Percentiles rank a stretch among this genome's conserved stretches.
Conservation (phyloP, 2,329 filamentous ascomycete species). For the Xylaria multiplex region DNA sequence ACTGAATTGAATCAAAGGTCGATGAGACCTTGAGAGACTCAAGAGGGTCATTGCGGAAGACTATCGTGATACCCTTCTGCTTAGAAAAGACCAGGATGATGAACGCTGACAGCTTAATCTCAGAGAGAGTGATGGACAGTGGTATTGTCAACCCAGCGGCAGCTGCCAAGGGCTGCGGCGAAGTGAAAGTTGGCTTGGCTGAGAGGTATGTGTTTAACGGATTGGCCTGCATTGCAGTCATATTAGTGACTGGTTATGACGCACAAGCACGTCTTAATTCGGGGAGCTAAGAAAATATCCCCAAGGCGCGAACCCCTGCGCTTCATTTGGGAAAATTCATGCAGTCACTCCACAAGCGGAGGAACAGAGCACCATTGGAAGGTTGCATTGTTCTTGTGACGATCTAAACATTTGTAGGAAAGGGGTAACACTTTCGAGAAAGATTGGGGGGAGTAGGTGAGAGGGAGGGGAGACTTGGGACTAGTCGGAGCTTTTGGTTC, state of each 20-base stretch:
- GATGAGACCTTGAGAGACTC: conserved; percentile 98
- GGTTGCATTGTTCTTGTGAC: conserved; percentile 29
- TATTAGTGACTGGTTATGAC: conserved; percentile 59
- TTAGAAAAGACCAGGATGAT: conserved; percentile 98
- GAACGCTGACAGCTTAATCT: conserved; percentile 95
- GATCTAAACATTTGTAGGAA: conserved; percentile 30
- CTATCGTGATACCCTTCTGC: conserved; percentile 94
- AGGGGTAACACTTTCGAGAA: conserved; percentile 12
- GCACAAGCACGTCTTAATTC: conserved; percentile 43
- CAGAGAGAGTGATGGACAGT: conserved; percentile 94
- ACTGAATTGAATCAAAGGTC: conserved; percentile 98
- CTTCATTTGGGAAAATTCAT: conserved; percentile 51
- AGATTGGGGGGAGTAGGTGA: conserved; percentile 11
- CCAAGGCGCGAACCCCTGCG: conserved; percentile 48
- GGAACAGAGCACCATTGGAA: conserved; percentile 32
- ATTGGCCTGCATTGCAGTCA: conserved; percentile 74
- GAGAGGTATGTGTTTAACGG: conserved; percentile 95
- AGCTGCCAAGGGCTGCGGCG: conserved; percentile 89
- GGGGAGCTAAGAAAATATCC: conserved; percentile 42
- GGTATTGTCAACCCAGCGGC: conserved; percentile 94
- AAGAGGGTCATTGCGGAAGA: conserved; percentile 97
- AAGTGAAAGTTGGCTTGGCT: conserved; percentile 91
- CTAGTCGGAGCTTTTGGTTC: conserved; percentile 20
- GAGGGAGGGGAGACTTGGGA: not conserved
- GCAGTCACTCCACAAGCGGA: conserved; percentile 49